Evolutionary conservation across 768 basidiomycete genomes (phyloP).

Genomic region (Clavulina sp.): DNA sequence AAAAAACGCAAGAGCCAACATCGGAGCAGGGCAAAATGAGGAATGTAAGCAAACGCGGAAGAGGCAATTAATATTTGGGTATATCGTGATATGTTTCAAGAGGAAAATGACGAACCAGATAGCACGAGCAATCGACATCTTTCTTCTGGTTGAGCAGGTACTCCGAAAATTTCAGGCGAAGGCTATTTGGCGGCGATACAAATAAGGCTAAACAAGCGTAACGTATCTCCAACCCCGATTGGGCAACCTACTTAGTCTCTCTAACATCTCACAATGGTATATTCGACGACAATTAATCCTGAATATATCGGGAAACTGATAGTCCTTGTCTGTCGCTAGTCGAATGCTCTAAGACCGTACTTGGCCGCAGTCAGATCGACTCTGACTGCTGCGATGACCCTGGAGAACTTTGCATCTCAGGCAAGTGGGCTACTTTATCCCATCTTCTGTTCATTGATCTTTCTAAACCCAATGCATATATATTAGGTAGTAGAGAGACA

Average conservation of each 20-base stretch:
- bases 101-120: not conserved
- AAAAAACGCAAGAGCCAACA: not conserved
- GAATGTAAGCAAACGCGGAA: too few relatives aligned
- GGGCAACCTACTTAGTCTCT: too few relatives aligned
- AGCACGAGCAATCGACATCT: not conserved
- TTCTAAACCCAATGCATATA: too few relatives aligned
- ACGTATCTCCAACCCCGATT: too few relatives aligned
- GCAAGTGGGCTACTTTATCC: constrained; percentile 21
- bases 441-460: not conserved
- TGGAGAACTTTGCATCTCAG: constrained; percentile 98
- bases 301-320: too few relatives aligned
- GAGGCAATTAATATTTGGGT: not conserved
- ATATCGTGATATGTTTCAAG: not conserved
- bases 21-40: not conserved
- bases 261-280: too few relatives aligned
- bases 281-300: too few relatives aligned
- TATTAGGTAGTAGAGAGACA: constrained; percentile 87
- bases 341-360: constrained; percentile 89
- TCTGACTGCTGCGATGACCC: constrained; percentile 88
- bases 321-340: constrained; percentile 30
- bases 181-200: too few relatives aligned
- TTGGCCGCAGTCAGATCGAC: constrained; percentile 91
- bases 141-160: not conserved
- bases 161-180: not conserved
- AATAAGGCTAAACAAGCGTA: too few relatives aligned